Evolutionary conservation across 805 yeast species (phyloP), one percentile per base, ranked within the genome.

Genomic region (Wickerhamiella australiensis): DNA sequence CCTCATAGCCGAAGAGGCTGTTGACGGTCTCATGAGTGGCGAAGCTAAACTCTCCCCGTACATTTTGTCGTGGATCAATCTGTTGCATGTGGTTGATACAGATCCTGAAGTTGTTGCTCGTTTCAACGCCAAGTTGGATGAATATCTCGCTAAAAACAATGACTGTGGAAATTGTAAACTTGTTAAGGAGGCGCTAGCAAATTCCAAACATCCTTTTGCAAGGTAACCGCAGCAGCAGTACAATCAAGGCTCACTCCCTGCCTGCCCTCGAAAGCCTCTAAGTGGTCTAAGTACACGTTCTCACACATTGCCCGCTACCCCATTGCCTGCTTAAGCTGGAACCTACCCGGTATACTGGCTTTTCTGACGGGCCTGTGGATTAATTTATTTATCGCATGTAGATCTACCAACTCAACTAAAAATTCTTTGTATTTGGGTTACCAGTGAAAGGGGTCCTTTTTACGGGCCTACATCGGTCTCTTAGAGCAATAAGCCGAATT

Each of bases 21-120:
- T 52, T 20, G 42, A 42, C 23, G 45, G 33, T 25, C 15, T 46
- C 17, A 25, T 36, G 9, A 17, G 11, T 17, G 46, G 45, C 15
- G 26, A 40, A n/a, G 13, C 46, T 13, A 23, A 7, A 8, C 25
- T 29, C 27, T 33, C 17, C 40, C 53, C 41, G 3, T 48, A 35
- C 40, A 61, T 82, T 7, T 64, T 79, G 37, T 74, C 80, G 3
- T 78, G 73, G 61, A 62, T 82, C 54, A 81, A 81, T 57, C 69
- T 83, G 49, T 68, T 73, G 35, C 64, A 65, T 25, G 67, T 66
- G 4, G 59, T 72, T 12, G 66, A 65, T 33, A 57, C 70, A 55
- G 68, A 66, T 40, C 50, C 45, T 2, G 53, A 53, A 1, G 55
- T 63, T 17, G 51, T 71, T 1, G 50, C 57, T 2, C 58, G 62